Base-by-base conservation (phyloP, 495 filamentous ascomycete genomes). In the Xylaria nigripes region DNA sequence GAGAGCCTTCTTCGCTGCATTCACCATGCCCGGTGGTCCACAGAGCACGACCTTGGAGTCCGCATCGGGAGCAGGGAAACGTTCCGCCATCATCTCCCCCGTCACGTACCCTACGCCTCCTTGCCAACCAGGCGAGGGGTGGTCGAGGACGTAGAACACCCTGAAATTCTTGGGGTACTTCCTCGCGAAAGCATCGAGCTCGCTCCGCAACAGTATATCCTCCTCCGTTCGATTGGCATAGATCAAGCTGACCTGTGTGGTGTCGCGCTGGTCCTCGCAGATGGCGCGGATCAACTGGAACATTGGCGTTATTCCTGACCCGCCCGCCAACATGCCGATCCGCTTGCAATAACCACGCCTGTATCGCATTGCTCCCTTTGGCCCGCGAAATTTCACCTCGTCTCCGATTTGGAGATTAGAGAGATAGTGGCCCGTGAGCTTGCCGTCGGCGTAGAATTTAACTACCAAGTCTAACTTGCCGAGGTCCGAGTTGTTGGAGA, bases 1-100 rank as follows among this genome's bases (percentile, higher is more conserved):
- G 49, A 85, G 80, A n/a, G 80, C 79, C 78, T 89, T 90, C 77
- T 90, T 91, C 82, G 89, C 87, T 13, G 87, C 87, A 57, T 79
- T 82, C 55, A 93, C 74, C 88, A 93, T 90, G 8, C 84, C 85
- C 24, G 88, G 88, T 18, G 89, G 88, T 13, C 88, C 88, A 59
- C 88, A 93, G 36, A 93, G 70, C 16, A 91, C 72, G 21, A 89
- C 70, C 75, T 90, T 91, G 65, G 85, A 79, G 52, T 88, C 85
- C 22, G 64, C 40, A 22, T 25, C 55, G 21, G 64, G 18, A 1
- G 44, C 36, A 0, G 68, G 67, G 34, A 72, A 49, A 7, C 48
- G 52, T 43, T 68, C 34, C 48, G 61, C 43, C 38, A 76, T 54
- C 21, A 68, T 41, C 0, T 69, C 63, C 16, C 56, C 54, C 2